A percentile compares a stretch with the other conserved stretches of the same genome.
Conservation (phyloP, 805 yeast genomes). For the Pichia cephalocereana region DNA sequence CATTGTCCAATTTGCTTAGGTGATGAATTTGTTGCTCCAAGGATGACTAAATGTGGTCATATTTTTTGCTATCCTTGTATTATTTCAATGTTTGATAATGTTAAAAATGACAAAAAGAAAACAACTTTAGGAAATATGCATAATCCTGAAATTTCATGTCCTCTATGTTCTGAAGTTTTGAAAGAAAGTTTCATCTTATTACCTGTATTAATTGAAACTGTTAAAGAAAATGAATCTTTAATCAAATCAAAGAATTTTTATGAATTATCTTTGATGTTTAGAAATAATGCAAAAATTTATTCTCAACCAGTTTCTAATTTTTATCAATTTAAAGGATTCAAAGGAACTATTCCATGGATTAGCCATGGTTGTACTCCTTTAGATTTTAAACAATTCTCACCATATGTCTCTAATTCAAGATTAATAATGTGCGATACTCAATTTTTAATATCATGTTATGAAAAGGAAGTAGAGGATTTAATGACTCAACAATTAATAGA, state of each 20-base stretch:
- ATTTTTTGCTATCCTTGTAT: constrained; percentile 79
- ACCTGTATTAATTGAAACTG: constrained; percentile 49
- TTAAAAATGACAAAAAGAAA: constrained; percentile 19
- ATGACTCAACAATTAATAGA: constrained; percentile 46
- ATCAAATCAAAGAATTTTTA: constrained; percentile 51
- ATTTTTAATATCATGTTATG: constrained; percentile 45
- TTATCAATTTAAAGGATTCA: constrained; percentile 15
- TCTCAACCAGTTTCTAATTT: constrained; percentile 25
- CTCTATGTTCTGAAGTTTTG: constrained; percentile 59
- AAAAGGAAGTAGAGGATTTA: constrained; percentile 50
- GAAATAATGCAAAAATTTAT: constrained; percentile 25
- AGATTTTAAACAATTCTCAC: constrained; percentile 15
- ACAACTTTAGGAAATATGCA: constrained; percentile 11
- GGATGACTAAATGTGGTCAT: constrained; percentile 96
- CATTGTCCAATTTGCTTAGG: constrained; percentile 89
- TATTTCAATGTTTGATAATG: constrained; percentile 55
- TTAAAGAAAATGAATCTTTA: constrained; percentile 39
- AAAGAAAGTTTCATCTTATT: constrained; percentile 46
- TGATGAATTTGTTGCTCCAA: constrained; percentile 80
- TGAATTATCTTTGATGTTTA: constrained; percentile 56
- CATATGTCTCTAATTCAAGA: constrained; percentile 46
- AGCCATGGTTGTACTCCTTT: constrained; percentile 12
- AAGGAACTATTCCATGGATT: constrained; percentile 51
- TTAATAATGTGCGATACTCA: constrained; percentile 56
- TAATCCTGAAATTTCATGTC: constrained; percentile 38